Conservation (phyloP, 257 asterid species). For the Primulina tabacum region DNA sequence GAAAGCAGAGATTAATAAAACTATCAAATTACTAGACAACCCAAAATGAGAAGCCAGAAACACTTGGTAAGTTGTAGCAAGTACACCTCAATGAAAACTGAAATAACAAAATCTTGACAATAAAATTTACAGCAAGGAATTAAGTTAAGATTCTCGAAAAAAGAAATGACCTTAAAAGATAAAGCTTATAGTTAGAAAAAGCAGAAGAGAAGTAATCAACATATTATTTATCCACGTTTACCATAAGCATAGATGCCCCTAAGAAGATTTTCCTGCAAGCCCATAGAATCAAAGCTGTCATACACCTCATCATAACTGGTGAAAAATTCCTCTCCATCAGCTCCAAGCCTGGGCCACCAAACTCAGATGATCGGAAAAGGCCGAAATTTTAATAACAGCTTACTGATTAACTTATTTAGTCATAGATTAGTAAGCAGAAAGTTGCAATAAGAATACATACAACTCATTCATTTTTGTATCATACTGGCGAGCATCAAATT, state of each 20-base stretch:
- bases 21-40: background rate
- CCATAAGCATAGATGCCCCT: constrained; percentile 68
- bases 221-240: constrained; percentile 13
- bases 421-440: constrained; percentile 2
- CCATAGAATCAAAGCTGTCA: constrained; percentile 61
- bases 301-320: constrained; percentile 58
- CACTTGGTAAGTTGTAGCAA: background rate
- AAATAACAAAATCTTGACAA: too few species aligned
- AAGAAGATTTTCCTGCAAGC: constrained; percentile 54
- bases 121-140: too few species aligned
- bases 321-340: constrained; percentile 49
- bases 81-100: background rate
- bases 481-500: constrained; percentile 42
- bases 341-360: constrained; percentile 38
- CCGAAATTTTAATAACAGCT: background rate
- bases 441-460: constrained; percentile 26
- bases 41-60: background rate
- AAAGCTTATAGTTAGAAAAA: background rate
- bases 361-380: constrained; percentile 2
- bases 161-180: background rate
- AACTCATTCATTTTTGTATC: constrained; percentile 45
- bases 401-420: background rate
- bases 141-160: background rate
- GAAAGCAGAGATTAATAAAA: background rate
- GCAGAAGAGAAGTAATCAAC: background rate